Percentiles rank a stretch among this genome's conserved stretches.
phyloP scores from a whole-genome alignment of 176 grass and related monocot species.

The bread wheat (Triticum aestivum) region IWGSC_CS_RefSeq_v2.1 NC_057806.1:454083477-454083976 shows the following conservation, averaged over 20 bases:
- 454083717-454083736: neutral
- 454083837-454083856: neutral
- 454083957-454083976: neutral
- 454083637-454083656: neutral
- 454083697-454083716: neutral
- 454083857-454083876: conserved; percentile 1
- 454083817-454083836: neutral
- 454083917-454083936: neutral
- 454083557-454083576: conserved; percentile 31
- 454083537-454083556: neutral
- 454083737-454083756: neutral
- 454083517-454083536: neutral
- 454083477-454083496: neutral
- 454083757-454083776: conserved; percentile 42
- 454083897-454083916: neutral
- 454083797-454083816: neutral
- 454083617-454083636: conserved; percentile 24
- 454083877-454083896: neutral
- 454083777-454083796: conserved; percentile 16
- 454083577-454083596: neutral
- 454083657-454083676: conserved; percentile 32
- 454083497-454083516: neutral
- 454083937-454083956: neutral
- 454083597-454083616: neutral
- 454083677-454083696: conserved; percentile 55